These are phyloP conservation scores for Zymoseptoria brevis DNA, from an alignment of 2,329 filamentous ascomycete genomes.

Conservation along the genomic window DNA sequence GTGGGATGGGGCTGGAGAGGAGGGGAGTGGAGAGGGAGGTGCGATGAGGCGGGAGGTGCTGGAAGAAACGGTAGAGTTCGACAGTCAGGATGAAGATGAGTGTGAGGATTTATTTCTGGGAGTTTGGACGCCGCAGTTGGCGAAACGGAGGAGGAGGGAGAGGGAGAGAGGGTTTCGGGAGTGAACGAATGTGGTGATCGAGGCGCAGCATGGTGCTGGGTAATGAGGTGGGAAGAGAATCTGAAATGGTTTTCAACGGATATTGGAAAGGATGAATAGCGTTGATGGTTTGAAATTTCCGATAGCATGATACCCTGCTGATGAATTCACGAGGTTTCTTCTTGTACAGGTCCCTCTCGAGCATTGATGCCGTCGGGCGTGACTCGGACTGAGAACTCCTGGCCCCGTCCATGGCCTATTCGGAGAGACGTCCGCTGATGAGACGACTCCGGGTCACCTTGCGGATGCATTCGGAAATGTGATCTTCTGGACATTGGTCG, in stretches of 20 bases:
- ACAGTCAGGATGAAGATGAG: conserved; percentile 59
- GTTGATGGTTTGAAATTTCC: neutral
- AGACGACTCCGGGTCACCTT: too few species aligned
- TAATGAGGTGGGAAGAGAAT: neutral
- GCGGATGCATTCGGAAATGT: too few species aligned
- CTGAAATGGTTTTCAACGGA: neutral
- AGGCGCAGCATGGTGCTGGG: neutral
- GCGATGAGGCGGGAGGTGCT: conserved; percentile 30
- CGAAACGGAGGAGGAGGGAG: conserved; percentile 38
- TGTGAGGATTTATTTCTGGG: conserved; percentile 58
- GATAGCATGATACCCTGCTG: neutral
- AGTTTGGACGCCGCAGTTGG: conserved; percentile 51
- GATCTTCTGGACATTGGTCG: too few species aligned
- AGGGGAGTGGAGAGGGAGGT: conserved; percentile 16
- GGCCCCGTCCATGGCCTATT: too few species aligned
- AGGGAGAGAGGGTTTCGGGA: conserved; percentile 13
- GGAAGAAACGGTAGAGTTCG: conserved; percentile 46
- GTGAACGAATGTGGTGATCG: neutral
- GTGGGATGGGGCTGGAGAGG: conserved; percentile 36
- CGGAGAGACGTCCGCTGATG: too few species aligned
- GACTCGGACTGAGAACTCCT: too few species aligned
- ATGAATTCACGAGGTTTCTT: too few species aligned
- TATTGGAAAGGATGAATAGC: neutral
- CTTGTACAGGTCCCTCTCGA: too few species aligned
- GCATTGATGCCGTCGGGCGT: too few species aligned